Conservation (phyloP, 805 yeast genomes). For the Ogataea sp. region DNA sequence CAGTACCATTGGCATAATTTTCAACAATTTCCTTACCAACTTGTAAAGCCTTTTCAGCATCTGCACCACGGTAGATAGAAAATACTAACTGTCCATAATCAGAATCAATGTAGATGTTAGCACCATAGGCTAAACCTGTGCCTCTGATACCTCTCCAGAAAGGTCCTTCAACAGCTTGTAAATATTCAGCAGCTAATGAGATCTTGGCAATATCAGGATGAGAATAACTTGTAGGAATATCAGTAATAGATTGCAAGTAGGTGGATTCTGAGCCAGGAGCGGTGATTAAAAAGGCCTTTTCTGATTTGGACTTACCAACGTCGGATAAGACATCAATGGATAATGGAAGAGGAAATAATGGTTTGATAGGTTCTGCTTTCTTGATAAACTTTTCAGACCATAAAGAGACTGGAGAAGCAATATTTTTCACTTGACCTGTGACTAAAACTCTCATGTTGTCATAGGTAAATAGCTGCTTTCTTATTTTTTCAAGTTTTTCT, state of each 20-base stretch:
- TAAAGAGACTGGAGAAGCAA: constrained; percentile 47
- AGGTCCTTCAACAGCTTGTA: constrained; percentile 91
- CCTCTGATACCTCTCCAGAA: constrained; percentile 96
- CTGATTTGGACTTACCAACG: constrained; percentile 43
- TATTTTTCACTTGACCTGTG: constrained; percentile 53
- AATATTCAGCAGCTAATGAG: constrained; percentile 63
- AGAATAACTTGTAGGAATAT: constrained; percentile 46
- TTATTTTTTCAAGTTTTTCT: constrained; percentile 42
- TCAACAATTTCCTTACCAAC: constrained; percentile 60
- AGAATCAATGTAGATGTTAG: constrained; percentile 45
- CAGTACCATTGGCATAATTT: constrained; percentile 47
- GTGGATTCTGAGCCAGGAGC: constrained; percentile 85
- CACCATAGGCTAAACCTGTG: constrained; percentile 89
- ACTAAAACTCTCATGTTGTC: constrained; percentile 61
- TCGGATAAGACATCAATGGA: constrained; percentile 45
- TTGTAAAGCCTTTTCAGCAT: constrained; percentile 51
- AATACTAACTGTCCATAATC: constrained; percentile 66
- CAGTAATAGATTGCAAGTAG: constrained; percentile 51
- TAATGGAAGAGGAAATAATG: constrained; percentile 35
- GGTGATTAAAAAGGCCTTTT: constrained; percentile 53
- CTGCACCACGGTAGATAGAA: constrained; percentile 76
- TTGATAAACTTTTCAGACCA: constrained; percentile 38
- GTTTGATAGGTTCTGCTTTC: neutral
- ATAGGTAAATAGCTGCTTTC: constrained; percentile 42
- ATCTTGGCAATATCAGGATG: constrained; percentile 62